Evolutionary conservation across 2,329 filamentous ascomycete species (phyloP).

Genomic region (Thelonectria discophora): DNA sequence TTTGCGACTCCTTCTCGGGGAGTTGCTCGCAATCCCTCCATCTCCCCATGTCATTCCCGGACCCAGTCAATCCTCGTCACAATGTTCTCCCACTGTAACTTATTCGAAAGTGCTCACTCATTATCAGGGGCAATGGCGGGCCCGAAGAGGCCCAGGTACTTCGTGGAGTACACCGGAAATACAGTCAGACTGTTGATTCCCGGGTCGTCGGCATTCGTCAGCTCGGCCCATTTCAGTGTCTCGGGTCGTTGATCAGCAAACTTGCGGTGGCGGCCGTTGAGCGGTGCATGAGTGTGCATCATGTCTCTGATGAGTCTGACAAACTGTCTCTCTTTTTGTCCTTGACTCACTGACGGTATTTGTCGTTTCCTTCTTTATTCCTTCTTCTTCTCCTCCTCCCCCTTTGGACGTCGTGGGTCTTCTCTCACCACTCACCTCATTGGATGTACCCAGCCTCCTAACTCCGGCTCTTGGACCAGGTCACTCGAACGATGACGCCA

Average conservation of each 20-base stretch:
- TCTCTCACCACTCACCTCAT: not conserved
- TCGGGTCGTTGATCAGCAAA: not conserved
- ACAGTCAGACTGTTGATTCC: not conserved
- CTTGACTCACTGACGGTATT: not conserved
- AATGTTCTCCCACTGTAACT: not conserved
- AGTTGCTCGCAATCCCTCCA: constrained; percentile 1
- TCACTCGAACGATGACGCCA: not conserved
- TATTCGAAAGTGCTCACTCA: no score
- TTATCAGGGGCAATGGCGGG: not conserved
- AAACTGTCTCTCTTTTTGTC: not conserved
- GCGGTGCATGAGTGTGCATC: no score
- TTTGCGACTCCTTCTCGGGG: constrained; percentile 18
- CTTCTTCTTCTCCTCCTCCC: no score
- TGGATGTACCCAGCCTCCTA: not conserved
- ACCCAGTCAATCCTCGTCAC: not conserved
- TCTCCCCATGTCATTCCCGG: constrained; percentile 19
- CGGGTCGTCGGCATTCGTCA: constrained; percentile 20
- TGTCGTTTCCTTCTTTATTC: not conserved
- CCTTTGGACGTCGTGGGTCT: no score
- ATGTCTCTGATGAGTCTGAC: not conserved
- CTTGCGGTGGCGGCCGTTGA: not conserved
- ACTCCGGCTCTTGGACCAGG: not conserved
- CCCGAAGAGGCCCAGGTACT: not conserved
- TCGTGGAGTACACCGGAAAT: no score
- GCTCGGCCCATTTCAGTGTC: constrained; percentile 1